Conservation (phyloP, 2,329 filamentous ascomycete species). For the Cladobotryum mycophilum region DNA sequence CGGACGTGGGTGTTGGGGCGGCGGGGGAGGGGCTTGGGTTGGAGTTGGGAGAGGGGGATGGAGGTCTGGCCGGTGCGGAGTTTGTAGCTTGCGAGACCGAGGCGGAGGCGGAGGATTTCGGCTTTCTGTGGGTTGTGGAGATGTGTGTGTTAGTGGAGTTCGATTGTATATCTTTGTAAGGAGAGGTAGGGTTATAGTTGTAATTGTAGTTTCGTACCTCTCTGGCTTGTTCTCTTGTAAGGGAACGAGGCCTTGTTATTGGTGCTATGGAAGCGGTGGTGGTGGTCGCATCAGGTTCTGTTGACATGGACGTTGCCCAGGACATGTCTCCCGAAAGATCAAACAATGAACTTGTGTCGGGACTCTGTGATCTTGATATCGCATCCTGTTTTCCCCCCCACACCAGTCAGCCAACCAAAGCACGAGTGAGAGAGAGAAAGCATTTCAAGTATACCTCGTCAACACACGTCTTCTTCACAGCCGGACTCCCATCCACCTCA, state of each 20-base stretch:
- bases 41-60: slow-evolving; percentile 56
- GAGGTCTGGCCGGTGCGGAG: slow-evolving; percentile 64
- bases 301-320: slow-evolving; percentile 39
- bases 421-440: not conserved
- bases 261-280: slow-evolving; percentile 1
- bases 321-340: slow-evolving; percentile 45
- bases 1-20: slow-evolving; percentile 18
- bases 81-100: slow-evolving; percentile 69
- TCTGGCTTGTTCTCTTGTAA: slow-evolving; percentile 49
- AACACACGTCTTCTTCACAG: slow-evolving; percentile 29
- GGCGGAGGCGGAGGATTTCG: slow-evolving; percentile 60
- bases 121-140: slow-evolving; percentile 42
- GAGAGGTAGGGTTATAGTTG: not conserved
- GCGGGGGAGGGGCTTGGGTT: slow-evolving; percentile 29
- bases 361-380: slow-evolving; percentile 27
- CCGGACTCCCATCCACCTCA: slow-evolving; percentile 14
- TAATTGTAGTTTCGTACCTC: slow-evolving; percentile 31
- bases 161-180: not conserved
- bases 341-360: slow-evolving; percentile 44
- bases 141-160: not conserved
- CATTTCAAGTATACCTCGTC: slow-evolving; percentile 21
- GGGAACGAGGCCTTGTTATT: slow-evolving; percentile 15
- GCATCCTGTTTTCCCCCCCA: not conserved
- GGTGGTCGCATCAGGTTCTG: slow-evolving; percentile 38
- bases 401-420: not conserved